Evolutionary conservation across 192 early-diverging fungal species (phyloP).

Genomic region (Kappamyces sp.): DNA sequence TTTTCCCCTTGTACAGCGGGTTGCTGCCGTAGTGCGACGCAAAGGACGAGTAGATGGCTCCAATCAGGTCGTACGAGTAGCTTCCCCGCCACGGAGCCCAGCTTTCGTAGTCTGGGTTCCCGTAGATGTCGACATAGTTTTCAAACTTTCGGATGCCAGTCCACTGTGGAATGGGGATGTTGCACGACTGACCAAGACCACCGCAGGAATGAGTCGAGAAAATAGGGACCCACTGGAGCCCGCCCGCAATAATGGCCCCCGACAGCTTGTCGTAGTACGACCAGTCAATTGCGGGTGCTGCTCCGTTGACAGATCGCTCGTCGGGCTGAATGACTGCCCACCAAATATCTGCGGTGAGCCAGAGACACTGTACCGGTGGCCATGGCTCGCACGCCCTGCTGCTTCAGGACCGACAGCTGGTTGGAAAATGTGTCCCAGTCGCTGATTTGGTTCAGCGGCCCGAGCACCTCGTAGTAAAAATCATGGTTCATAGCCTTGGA

Average conservation of each 20-base stretch:
- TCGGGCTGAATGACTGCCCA: slow-evolving; percentile 14
- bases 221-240: slow-evolving; percentile 20
- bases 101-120: slow-evolving; percentile 3
- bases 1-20: not conserved
- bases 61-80: slow-evolving; percentile 7
- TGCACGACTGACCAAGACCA: not conserved
- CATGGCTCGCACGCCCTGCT: slow-evolving; percentile 8
- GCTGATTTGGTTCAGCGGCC: slow-evolving; percentile 8
- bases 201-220: slow-evolving; percentile 18
- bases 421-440: slow-evolving; percentile 11
- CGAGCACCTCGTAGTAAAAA: slow-evolving; percentile 12
- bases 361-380: not conserved
- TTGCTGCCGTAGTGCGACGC: slow-evolving; percentile 1
- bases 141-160: slow-evolving; percentile 6
- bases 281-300: slow-evolving; percentile 11
- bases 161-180: slow-evolving; percentile 15
- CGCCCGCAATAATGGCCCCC: slow-evolving; percentile 15
- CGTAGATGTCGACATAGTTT: slow-evolving; percentile 12
- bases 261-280: slow-evolving; percentile 19
- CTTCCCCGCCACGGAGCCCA: slow-evolving; percentile 18
- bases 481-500: not conserved
- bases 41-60: slow-evolving; percentile 11
- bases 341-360: slow-evolving; percentile 7
- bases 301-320: not conserved
- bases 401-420: slow-evolving; percentile 6